phyloP scores from a whole-genome alignment of 2,329 filamentous ascomycete species.

The Fusarium dlaminii region DNA sequence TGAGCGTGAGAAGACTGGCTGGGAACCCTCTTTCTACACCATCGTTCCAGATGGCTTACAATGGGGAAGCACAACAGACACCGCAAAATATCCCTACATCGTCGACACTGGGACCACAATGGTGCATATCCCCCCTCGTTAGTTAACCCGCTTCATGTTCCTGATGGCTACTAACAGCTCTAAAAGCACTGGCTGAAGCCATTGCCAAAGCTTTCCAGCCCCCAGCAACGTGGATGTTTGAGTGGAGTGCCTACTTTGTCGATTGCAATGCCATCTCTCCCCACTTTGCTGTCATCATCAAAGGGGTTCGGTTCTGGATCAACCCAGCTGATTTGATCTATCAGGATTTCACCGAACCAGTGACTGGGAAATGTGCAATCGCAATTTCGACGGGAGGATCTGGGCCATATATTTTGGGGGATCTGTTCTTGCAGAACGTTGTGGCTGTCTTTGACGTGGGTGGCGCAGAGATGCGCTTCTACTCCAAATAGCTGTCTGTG shows the following conservation, averaged over 20 bases:
- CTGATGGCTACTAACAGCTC: neutral
- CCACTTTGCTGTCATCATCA: conserved; percentile 56
- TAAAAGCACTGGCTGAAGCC: conserved; percentile 56
- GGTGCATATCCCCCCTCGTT: conserved; percentile 60
- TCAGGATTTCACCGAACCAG: conserved; percentile 53
- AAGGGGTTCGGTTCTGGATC: conserved; percentile 55
- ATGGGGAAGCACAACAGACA: conserved; percentile 54
- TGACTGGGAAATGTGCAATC: conserved; percentile 59
- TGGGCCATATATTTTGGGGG: conserved; percentile 60
- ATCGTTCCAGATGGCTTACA: conserved; percentile 60
- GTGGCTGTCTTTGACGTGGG: conserved; percentile 60
- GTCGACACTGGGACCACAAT: conserved; percentile 63
- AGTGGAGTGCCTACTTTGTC: conserved; percentile 60
- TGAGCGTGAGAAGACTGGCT: conserved; percentile 50
- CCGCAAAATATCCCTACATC: conserved; percentile 58
- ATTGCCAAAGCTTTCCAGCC: conserved; percentile 59
- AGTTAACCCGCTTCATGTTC: conserved; percentile 29
- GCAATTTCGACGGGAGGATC: conserved; percentile 55
- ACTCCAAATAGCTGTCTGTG: conserved; percentile 38
- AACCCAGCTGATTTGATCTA: conserved; percentile 60
- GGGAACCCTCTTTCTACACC: conserved; percentile 62
- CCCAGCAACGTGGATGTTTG: conserved; percentile 56
- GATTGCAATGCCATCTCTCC: conserved; percentile 59
- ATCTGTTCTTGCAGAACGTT: conserved; percentile 61
- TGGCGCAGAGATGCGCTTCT: conserved; percentile 57